phyloP scores from a whole-genome alignment of 371 early-diverging fungal genomes.

The Zopfochytrium polystomum region DNA sequence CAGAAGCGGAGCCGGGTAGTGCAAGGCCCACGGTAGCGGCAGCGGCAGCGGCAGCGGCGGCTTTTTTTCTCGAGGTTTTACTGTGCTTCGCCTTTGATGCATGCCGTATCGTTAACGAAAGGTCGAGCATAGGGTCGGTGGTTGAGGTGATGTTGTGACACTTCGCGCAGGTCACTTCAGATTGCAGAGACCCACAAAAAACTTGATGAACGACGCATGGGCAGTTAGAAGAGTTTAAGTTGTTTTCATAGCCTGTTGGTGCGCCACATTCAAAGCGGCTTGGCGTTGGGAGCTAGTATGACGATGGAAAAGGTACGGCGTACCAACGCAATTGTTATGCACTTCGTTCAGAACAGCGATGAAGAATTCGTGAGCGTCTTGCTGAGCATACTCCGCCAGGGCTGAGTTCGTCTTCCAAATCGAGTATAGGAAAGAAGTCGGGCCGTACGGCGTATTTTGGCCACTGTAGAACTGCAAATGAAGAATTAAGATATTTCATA shows the following conservation, averaged over 20 bases:
- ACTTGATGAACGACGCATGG: slow-evolving; percentile 85
- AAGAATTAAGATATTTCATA: not conserved
- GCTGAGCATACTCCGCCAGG: slow-evolving; percentile 90
- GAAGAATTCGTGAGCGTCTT: slow-evolving; percentile 96
- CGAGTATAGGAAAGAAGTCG: slow-evolving; percentile 74
- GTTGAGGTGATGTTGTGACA: slow-evolving; percentile 80
- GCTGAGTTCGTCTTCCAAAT: slow-evolving; percentile 87
- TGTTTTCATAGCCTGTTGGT: slow-evolving; percentile 26
- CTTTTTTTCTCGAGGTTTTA: slow-evolving; percentile 13
- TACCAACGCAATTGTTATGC: slow-evolving; percentile 53
- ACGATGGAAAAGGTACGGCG: slow-evolving; percentile 9
- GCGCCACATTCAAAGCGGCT: not conserved
- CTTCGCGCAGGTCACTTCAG: slow-evolving; percentile 79
- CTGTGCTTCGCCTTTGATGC: not conserved
- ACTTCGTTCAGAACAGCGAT: slow-evolving; percentile 83
- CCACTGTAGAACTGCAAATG: slow-evolving; percentile 64
- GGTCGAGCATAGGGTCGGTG: slow-evolving; percentile 86
- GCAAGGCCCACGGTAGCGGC: too few species aligned
- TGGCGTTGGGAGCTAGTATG: too few species aligned
- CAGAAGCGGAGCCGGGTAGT: too few species aligned
- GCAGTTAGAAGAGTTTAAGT: slow-evolving; percentile 54
- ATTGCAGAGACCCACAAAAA: slow-evolving; percentile 85
- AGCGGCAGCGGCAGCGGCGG: too few species aligned
- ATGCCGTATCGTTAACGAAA: slow-evolving; percentile 73
- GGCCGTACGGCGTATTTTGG: slow-evolving; percentile 72